Evolutionary conservation across 2,329 filamentous ascomycete species (phyloP).

Genomic region (Fusarium protoensiforme): DNA sequence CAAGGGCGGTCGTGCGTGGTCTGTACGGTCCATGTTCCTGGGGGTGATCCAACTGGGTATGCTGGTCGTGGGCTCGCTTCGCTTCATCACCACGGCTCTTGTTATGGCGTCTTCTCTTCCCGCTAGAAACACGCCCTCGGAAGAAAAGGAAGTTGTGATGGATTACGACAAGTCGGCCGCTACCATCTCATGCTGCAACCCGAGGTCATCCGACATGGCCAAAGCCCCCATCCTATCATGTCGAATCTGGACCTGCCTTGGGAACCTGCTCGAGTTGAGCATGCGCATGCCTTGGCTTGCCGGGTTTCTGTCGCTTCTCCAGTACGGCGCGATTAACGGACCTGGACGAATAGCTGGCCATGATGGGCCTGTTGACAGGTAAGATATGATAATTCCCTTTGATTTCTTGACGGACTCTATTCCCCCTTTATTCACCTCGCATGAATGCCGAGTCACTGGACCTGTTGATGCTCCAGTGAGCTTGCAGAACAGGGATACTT

Average conservation of each 20-base stretch:
- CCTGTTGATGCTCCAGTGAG: slow-evolving; percentile 51
- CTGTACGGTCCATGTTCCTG: slow-evolving; percentile 64
- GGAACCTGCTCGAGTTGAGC: slow-evolving; percentile 78
- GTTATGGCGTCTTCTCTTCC: slow-evolving; percentile 76
- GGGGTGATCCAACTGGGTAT: slow-evolving; percentile 66
- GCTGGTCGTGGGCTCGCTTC: slow-evolving; percentile 69
- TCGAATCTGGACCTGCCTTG: slow-evolving; percentile 79
- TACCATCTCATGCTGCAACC: slow-evolving; percentile 14
- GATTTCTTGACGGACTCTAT: slow-evolving; percentile 21
- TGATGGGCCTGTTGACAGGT: slow-evolving; percentile 90
- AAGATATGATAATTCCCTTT: slow-evolving; percentile 60
- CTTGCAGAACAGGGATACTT: slow-evolving; percentile 40
- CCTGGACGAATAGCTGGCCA: slow-evolving; percentile 80
- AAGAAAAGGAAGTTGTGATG: slow-evolving; percentile 37
- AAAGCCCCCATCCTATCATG: slow-evolving; percentile 80
- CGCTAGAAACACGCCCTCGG: slow-evolving; percentile 53
- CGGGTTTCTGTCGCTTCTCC: slow-evolving; percentile 78
- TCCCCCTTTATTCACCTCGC: slow-evolving; percentile 53
- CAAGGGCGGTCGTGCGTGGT: slow-evolving; percentile 48
- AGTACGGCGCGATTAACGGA: slow-evolving; percentile 78
- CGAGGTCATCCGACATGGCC: slow-evolving; percentile 27
- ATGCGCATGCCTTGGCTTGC: slow-evolving; percentile 91
- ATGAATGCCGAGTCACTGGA: slow-evolving; percentile 61
- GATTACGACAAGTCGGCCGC: slow-evolving; percentile 36
- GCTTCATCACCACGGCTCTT: slow-evolving; percentile 72